Evolutionary conservation across 768 basidiomycete species (phyloP), one percentile per base, ranked within the genome.

Genomic region (Pisolithus albus): DNA sequence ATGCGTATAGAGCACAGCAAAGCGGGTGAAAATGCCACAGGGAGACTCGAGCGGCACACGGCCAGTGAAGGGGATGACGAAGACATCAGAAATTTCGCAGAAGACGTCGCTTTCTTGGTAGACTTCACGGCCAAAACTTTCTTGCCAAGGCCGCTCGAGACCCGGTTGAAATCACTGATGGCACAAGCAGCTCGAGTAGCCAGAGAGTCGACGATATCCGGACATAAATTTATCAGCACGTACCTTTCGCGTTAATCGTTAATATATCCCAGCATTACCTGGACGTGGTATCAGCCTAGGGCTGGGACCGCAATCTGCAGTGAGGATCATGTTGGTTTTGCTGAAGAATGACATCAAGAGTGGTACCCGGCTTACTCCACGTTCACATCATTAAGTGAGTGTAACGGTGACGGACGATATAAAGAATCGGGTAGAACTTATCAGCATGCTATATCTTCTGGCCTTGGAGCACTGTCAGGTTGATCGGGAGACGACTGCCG

Each of bases 1-100:
- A 30, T 30, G 8, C 47, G 1, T 57, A 63, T 21, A 63, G 40
- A 18, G 9, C 18, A 36, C 8, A 32, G 4, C 32, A 36, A 18
- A 10, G 46, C 44, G n/a, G 28, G 2, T 18, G 10, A 32, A 47
- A 26, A n/a, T 19, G 28, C 32, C 30, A 5, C 28, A 16, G 21
- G 7, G 16, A 26, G 23, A 34, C 32, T 21, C 32, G 46, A 47
- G 8, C 46, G 6, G 18, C 30, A 23, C 8, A 11, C 30, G 7
- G 23, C n/a, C n/a, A 36, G 15, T 11, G 26, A 15, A 36, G 34
- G 18, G n/a, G 46, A 47, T n/a, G 45, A 32, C 5, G 46, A 47
- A 19, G 30, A 47, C 11, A 37, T 4, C 18, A 47, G n/a, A 16
- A n/a, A 47, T 16, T 36, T 47, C 11, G 46, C 46, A 19, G 46